A percentile compares a stretch with the other conserved stretches of the same genome.
Conservation (phyloP, 371 early-diverging fungal genomes). For the Fennellomyces sp. region DNA sequence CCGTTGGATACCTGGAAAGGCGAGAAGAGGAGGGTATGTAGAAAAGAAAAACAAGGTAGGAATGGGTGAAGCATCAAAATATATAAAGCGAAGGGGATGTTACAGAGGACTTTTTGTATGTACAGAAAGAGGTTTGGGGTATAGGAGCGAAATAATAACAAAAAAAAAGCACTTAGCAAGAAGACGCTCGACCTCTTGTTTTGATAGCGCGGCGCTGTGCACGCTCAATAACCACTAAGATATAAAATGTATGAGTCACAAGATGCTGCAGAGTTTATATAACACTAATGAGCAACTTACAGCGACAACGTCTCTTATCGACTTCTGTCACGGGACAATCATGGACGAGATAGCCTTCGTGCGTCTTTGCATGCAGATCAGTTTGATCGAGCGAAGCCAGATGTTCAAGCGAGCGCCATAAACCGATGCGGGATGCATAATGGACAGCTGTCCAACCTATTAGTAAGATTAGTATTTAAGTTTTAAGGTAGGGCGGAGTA, state of each 20-base stretch:
- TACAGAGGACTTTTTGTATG: conserved; percentile 1
- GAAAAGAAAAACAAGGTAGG: background rate
- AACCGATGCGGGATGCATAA: conserved; percentile 45
- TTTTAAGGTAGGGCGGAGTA: background rate
- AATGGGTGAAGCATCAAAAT: background rate
- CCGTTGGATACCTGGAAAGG: background rate
- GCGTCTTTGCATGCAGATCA: conserved; percentile 33
- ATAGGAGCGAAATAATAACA: background rate
- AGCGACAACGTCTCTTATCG: conserved; percentile 34
- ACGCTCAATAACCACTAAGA: conserved; percentile 11
- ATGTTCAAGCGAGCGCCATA: conserved; percentile 40
- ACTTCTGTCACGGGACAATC: conserved; percentile 42
- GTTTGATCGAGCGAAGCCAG: conserved; percentile 26
- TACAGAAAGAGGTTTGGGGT: background rate
- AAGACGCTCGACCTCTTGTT: background rate
- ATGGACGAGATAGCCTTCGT: conserved; percentile 30
- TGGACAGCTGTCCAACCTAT: conserved; percentile 54
- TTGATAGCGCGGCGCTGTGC: background rate
- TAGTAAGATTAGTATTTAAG: background rate
- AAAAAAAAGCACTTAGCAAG: background rate
- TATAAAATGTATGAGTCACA: background rate
- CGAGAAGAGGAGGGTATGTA: background rate
- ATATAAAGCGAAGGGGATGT: background rate
- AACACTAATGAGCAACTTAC: conserved; percentile 24
- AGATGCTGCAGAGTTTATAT: too few species aligned